These are phyloP conservation scores for Phlegmacium glaucopus DNA, from an alignment of 768 basidiomycete genomes.

Conservation along the genomic window DNA sequence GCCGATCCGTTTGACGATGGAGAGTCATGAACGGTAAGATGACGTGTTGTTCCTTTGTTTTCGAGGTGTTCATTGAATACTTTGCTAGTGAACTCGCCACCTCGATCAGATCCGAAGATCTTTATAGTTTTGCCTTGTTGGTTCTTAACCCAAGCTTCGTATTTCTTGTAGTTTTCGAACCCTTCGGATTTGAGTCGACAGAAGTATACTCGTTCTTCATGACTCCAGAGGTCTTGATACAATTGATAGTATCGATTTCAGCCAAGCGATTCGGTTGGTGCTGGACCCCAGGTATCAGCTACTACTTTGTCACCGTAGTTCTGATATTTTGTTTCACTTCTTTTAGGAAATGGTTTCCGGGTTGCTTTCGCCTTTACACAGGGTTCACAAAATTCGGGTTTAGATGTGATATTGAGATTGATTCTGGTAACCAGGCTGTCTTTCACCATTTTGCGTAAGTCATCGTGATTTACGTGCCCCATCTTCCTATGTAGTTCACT, in stretches of 20 bases:
- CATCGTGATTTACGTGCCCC: background rate
- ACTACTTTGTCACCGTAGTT: background rate
- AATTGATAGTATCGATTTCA: constrained; percentile 27
- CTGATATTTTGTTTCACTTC: background rate
- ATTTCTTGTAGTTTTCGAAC: no score
- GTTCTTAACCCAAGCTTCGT: no score
- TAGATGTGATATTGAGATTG: background rate
- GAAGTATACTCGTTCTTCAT: constrained; percentile 21
- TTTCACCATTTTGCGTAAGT: background rate
- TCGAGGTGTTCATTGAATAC: constrained; percentile 22
- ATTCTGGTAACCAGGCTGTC: background rate
- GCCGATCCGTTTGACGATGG: constrained; percentile 29
- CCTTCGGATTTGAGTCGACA: constrained; percentile 29
- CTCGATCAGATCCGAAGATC: no score
- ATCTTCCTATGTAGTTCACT: background rate
- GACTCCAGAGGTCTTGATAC: constrained; percentile 31
- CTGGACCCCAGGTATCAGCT: constrained; percentile 15
- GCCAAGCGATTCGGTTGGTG: constrained; percentile 18
- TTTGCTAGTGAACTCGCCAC: no score
- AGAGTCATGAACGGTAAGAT: constrained; percentile 31
- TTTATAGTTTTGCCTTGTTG: no score
- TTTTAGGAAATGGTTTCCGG: background rate
- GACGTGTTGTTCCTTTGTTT: constrained; percentile 21
- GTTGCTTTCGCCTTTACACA: background rate
- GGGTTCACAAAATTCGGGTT: background rate